Evolutionary conservation across 768 basidiomycete genomes (phyloP).

Genomic region (Gyrodon lividus): DNA sequence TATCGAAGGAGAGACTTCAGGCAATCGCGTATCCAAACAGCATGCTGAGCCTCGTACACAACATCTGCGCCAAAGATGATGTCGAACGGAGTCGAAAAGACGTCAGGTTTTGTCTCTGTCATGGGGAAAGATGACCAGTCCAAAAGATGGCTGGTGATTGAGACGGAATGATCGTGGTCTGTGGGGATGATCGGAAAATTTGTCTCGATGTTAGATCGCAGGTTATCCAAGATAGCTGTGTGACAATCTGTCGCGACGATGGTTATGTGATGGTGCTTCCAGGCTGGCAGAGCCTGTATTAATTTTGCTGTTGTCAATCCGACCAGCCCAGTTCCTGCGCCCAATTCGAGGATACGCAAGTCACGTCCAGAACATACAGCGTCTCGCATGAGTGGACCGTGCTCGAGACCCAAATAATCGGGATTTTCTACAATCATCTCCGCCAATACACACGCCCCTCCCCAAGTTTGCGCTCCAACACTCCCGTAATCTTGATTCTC

Average conservation of each 20-base stretch:
- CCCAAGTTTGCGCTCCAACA: constrained; percentile 90
- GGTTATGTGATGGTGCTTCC: constrained; percentile 8
- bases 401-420: constrained; percentile 43
- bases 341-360: constrained; percentile 51
- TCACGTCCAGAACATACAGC: neutral
- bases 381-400: neutral
- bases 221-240: constrained; percentile 46
- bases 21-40: constrained; percentile 44
- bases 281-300: constrained; percentile 10
- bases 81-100: constrained; percentile 42
- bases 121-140: constrained; percentile 39
- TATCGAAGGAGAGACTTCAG: constrained; percentile 38
- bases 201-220: constrained; percentile 39
- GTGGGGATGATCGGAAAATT: constrained; percentile 29
- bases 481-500: constrained; percentile 68
- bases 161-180: neutral
- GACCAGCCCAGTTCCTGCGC: constrained; percentile 58
- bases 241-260: constrained; percentile 52
- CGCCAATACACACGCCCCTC: constrained; percentile 76
- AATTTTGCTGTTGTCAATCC: constrained; percentile 41
- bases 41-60: constrained; percentile 51
- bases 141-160: constrained; percentile 30
- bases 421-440: constrained; percentile 68
- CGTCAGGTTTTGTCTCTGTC: constrained; percentile 11
- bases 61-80: constrained; percentile 54